Evolutionary conservation across 345 rosid species (phyloP).

Genomic region (Salix brachista): DNA sequence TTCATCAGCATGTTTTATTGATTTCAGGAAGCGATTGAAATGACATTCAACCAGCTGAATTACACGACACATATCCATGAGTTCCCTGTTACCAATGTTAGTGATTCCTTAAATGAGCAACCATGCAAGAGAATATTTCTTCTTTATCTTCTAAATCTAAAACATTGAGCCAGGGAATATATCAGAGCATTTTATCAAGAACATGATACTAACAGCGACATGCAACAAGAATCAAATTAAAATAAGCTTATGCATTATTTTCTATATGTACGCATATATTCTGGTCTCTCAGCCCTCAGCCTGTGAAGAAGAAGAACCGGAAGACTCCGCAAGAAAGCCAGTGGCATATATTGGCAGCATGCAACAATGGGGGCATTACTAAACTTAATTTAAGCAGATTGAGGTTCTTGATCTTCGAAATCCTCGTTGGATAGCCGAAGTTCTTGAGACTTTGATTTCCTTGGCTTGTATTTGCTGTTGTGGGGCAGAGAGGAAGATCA

Average conservation of each 20-base stretch:
- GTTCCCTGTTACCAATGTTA: not conserved
- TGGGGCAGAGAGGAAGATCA: constrained; percentile 66
- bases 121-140: constrained; percentile 14
- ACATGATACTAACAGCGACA: constrained; percentile 29
- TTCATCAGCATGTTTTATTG: not conserved
- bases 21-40: not conserved
- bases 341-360: constrained; percentile 6
- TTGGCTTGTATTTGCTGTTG: constrained; percentile 53
- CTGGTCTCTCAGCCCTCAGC: not conserved
- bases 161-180: not conserved
- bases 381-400: constrained; percentile 27
- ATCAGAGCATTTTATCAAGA: constrained; percentile 19
- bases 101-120: not conserved
- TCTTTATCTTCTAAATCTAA: not conserved
- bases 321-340: not conserved
- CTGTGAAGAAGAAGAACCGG: not conserved
- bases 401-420: constrained; percentile 50
- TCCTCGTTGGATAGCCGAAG: constrained; percentile 54
- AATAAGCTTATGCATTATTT: not conserved
- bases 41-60: not conserved
- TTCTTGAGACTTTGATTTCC: constrained; percentile 46
- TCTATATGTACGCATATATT: not conserved
- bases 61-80: not conserved
- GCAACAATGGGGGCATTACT: not conserved
- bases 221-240: constrained; percentile 18